phyloP scores from a whole-genome alignment of 108 stramenopile species.

The Aurantiochytrium sp. region DNA sequence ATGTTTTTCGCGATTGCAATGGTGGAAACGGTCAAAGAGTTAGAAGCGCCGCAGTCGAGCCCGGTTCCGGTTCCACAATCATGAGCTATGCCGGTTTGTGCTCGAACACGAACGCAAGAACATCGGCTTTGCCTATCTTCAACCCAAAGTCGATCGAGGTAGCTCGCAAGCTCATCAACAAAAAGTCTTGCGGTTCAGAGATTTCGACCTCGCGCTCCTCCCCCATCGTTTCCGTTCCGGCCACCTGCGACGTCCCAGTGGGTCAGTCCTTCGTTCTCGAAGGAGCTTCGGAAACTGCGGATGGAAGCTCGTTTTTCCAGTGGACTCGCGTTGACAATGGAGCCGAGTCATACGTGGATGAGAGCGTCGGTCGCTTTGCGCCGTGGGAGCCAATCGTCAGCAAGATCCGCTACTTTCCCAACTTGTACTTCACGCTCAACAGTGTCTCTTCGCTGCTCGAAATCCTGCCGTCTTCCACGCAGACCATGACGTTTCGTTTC shows the following conservation, averaged over 20 bases:
- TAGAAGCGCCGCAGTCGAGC: not conserved
- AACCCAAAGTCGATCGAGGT: not conserved
- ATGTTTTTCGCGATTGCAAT: not conserved
- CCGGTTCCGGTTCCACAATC: not conserved
- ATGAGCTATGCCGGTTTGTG: conserved; percentile 1
- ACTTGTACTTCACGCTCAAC: not conserved
- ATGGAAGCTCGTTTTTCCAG: not conserved
- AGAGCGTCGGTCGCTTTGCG: not conserved
- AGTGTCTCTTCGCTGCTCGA: not conserved
- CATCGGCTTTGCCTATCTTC: not conserved
- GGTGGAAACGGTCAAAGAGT: not conserved
- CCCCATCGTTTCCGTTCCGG: not conserved
- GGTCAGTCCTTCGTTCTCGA: not conserved
- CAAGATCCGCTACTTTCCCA: not conserved
- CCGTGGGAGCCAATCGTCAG: not conserved
- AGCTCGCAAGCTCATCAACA: not conserved
- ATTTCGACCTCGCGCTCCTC: not conserved
- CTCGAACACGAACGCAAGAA: not conserved
- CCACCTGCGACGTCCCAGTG: not conserved
- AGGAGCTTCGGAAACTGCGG: too few species aligned
- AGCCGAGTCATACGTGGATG: not conserved
- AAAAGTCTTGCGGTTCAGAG: not conserved
- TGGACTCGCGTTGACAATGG: not conserved
- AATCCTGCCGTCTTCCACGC: not conserved
- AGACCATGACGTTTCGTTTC: not conserved